Evolutionary conservation across 2,329 filamentous ascomycete species (phyloP).

Genomic region (Fusarium odoratissimum): DNA sequence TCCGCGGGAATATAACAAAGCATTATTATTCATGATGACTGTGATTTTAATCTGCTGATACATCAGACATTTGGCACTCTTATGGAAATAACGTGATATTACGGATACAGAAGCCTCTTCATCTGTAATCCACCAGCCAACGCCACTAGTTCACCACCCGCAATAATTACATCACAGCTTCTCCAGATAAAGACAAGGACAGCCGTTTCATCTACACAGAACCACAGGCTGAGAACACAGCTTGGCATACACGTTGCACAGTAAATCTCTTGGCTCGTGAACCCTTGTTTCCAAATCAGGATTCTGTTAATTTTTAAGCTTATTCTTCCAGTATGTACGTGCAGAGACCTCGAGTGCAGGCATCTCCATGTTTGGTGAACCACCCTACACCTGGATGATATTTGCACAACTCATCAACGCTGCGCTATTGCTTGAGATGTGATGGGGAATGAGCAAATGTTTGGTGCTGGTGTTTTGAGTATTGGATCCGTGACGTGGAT

Average conservation of each 20-base stretch:
- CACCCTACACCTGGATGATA: constrained; percentile 4
- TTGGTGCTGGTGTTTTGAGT: not conserved
- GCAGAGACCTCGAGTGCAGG: not conserved
- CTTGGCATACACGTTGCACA: not conserved
- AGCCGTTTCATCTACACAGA: not conserved
- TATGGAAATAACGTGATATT: not conserved
- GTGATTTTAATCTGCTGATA: not conserved
- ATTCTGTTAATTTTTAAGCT: constrained; percentile 10
- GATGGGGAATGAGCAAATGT: accelerated
- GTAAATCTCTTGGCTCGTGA: not conserved
- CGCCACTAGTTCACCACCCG: not conserved
- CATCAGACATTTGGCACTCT: not conserved
- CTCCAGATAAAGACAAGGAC: not conserved
- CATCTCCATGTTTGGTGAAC: not conserved
- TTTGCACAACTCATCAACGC: not conserved
- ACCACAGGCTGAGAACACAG: not conserved
- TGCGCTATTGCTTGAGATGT: not conserved
- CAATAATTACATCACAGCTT: constrained; percentile 10
- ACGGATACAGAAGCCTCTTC: not conserved
- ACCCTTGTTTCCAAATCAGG: constrained; percentile 6
- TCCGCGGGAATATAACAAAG: not conserved
- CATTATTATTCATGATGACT: constrained; percentile 3
- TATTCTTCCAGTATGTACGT: not conserved
- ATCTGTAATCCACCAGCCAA: not conserved
- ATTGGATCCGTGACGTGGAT: accelerated